Evolutionary conservation across 345 rosid species (phyloP).

Genomic region (Aethionema arabicum): DNA sequence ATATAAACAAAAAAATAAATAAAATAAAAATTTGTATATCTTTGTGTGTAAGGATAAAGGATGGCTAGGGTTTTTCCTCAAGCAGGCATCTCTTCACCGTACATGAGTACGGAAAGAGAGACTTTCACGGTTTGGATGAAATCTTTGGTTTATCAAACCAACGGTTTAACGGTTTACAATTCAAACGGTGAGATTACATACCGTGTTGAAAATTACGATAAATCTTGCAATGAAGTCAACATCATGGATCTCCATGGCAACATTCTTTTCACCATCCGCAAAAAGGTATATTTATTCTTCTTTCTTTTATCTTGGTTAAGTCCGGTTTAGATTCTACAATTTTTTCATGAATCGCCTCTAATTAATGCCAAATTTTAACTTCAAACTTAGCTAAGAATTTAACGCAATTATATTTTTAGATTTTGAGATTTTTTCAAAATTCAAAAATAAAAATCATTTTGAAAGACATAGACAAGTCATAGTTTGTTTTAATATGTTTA

Average conservation of each 20-base stretch:
- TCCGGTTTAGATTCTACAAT: no score
- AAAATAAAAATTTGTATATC: neutral
- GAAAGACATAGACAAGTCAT: no score
- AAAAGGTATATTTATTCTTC: slow-evolving; percentile 35
- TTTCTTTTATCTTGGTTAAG: neutral
- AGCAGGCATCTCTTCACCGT: slow-evolving; percentile 29
- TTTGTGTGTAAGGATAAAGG: slow-evolving; percentile 10
- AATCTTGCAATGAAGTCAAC: slow-evolving; percentile 46
- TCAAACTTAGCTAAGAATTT: no score
- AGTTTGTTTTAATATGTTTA: no score
- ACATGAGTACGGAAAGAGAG: slow-evolving; percentile 42
- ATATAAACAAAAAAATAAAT: no score
- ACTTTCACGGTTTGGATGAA: slow-evolving; percentile 73
- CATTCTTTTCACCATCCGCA: slow-evolving; percentile 53
- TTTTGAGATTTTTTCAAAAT: no score
- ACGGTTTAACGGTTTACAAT: slow-evolving; percentile 66
- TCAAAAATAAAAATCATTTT: no score
- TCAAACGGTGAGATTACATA: slow-evolving; percentile 50
- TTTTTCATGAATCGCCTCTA: no score
- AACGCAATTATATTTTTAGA: no score
- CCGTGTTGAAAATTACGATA: slow-evolving; percentile 64
- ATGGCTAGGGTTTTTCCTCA: slow-evolving; percentile 59
- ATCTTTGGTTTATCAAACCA: slow-evolving; percentile 55
- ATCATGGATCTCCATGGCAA: slow-evolving; percentile 64
- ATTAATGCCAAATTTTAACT: no score